Base-by-base conservation (phyloP, 140 eudicot species). In the Flaveria floridana region DNA sequence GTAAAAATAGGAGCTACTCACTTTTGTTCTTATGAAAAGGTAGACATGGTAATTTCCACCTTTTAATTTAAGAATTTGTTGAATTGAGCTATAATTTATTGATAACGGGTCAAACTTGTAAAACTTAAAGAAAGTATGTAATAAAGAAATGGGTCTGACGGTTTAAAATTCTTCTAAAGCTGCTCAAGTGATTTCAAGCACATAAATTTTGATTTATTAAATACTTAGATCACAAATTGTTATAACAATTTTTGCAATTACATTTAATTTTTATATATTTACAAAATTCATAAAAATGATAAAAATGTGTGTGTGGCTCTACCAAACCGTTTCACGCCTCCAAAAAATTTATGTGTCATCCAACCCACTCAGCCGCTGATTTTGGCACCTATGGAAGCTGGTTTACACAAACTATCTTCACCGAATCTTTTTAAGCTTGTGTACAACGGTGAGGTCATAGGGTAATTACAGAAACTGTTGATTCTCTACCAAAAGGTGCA, bases 51-150 rank as follows among this genome's bases (percentile, higher is more conserved):
- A 19, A 34, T 12, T 25, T 69, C 8, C 15, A 41, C 53, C 19
- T 18, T 61, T 15, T 44, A 25, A 8, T 59, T 55, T 25, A 42
- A 23, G 21, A 73, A 13, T 2, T 0, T 14, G 59, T 25, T 20
- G 3, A 16, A 30, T 58, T 73, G 77, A 37, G 68, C 25, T 57
- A 58, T 7, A 73, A 20, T 11, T 73, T n/a, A 37, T 73, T 56
- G 37, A 6, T 26, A 52, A 44, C 10, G 15, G 77, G 77, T 57
- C 57, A 21, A 34, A 72, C 41, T 41, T 16, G 37, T 55, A 18
- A 26, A 16, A 53, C 2, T n/a, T 11, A 72, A 34, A 50, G 6
- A 14, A 19, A 19, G 5, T 26, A 20, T 23, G 77, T 9, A 26
- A 51, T n/a, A 51, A n/a, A 9, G 41, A 73, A 21, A 58, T 42